Evolutionary conservation across 257 asterid species (phyloP).

Genomic region (Solanum medicagineum): DNA sequence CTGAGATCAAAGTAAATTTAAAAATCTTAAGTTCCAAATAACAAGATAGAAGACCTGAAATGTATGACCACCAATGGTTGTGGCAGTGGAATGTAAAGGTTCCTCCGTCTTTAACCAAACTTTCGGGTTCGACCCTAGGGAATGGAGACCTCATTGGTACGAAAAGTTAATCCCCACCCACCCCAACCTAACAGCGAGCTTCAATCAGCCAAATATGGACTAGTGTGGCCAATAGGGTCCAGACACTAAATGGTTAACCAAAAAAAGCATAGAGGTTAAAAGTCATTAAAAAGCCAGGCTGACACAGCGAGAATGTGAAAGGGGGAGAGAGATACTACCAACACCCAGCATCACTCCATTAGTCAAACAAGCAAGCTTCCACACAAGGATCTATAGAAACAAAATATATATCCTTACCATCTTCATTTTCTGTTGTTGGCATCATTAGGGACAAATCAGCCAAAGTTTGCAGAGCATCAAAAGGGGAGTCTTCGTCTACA

Average conservation of each 20-base stretch:
- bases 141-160: background rate
- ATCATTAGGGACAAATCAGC: slow-evolving; percentile 76
- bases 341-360: background rate
- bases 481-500: slow-evolving; percentile 60
- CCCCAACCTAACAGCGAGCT: background rate
- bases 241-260: background rate
- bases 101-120: background rate
- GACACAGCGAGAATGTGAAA: background rate
- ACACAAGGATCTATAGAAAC: background rate
- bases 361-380: background rate
- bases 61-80: background rate
- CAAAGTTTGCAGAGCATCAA: slow-evolving; percentile 73
- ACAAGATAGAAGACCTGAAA: background rate
- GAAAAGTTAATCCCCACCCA: background rate
- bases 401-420: slow-evolving; percentile 32
- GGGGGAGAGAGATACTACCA: background rate
- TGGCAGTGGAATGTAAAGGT: background rate
- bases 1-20: background rate
- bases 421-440: slow-evolving; percentile 56
- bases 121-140: background rate
- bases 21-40: background rate
- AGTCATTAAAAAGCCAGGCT: background rate
- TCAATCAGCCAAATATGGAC: background rate
- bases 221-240: background rate
- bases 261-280: background rate